Evolutionary conservation across 345 rosid species (phyloP).

Genomic region (Eutrema japonicum): DNA sequence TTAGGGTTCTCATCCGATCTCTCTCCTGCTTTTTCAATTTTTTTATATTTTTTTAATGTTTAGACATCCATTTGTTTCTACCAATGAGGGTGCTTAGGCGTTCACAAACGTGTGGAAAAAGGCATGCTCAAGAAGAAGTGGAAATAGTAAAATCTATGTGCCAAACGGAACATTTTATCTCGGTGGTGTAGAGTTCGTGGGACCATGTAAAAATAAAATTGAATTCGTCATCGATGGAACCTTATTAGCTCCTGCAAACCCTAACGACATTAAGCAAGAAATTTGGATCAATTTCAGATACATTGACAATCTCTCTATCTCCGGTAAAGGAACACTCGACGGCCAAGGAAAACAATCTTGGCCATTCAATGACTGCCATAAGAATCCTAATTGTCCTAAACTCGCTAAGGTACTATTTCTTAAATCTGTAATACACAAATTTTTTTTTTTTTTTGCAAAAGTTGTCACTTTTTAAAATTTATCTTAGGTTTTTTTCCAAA

Average conservation of each 20-base stretch:
- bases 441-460: too few relatives aligned
- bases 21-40: too few relatives aligned
- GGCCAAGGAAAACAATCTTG: slow-evolving; percentile 9
- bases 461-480: too few relatives aligned
- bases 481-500: too few relatives aligned
- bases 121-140: slow-evolving; percentile 1
- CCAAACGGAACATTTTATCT: slow-evolving; percentile 1
- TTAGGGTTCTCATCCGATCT: too few relatives aligned
- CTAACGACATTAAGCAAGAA: too few relatives aligned
- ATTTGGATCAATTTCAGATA: too few relatives aligned
- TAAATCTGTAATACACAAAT: background rate
- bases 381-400: background rate
- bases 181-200: background rate
- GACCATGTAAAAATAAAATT: background rate
- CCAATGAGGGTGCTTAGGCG: background rate
- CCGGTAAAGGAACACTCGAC: background rate
- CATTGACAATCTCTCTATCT: too few relatives aligned
- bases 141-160: background rate
- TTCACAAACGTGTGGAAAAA: slow-evolving; percentile 15
- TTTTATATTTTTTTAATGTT: too few relatives aligned
- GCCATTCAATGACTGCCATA: slow-evolving; percentile 8
- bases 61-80: too few relatives aligned
- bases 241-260: too few relatives aligned
- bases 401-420: slow-evolving; percentile 5
- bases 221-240: too few relatives aligned